Evolutionary conservation across 1,139 yeast species (phyloP).

Genomic region (Saccharomyces pastorianus): DNA sequence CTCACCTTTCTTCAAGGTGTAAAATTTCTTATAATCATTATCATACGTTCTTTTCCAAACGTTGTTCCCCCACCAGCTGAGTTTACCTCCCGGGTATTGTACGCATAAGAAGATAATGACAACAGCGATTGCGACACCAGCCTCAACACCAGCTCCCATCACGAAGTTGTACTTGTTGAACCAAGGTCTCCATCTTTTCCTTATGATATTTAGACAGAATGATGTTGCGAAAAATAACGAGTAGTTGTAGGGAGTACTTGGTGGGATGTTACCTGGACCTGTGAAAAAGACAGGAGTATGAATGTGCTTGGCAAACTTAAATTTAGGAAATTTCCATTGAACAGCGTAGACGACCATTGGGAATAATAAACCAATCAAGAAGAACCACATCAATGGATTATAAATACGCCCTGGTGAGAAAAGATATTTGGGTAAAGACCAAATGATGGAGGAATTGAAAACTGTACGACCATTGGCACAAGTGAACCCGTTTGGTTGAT

Average conservation of each 20-base stretch:
- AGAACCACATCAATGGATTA: constrained; percentile 34
- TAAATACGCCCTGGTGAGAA: constrained; percentile 39
- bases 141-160: constrained; percentile 48
- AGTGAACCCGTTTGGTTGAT: constrained; percentile 35
- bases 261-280: constrained; percentile 38
- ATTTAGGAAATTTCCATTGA: constrained; percentile 33
- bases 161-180: constrained; percentile 37
- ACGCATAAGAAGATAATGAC: constrained; percentile 43
- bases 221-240: constrained; percentile 43
- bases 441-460: constrained; percentile 43
- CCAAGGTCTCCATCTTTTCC: constrained; percentile 32
- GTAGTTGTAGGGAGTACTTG: constrained; percentile 43
- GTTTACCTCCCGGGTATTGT: constrained; percentile 38
- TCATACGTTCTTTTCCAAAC: constrained; percentile 35
- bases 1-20: constrained; percentile 32
- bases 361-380: constrained; percentile 33
- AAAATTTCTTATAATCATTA: constrained; percentile 27
- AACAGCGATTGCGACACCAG: constrained; percentile 52
- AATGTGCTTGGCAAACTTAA: constrained; percentile 30
- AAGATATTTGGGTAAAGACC: constrained; percentile 42
- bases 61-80: constrained; percentile 47
- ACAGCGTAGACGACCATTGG: constrained; percentile 31
- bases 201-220: constrained; percentile 30
- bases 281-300: constrained; percentile 36
- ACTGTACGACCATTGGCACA: constrained; percentile 37